A percentile compares a stretch with the other conserved stretches of the same genome.
Evolutionary conservation across 768 basidiomycete genomes (phyloP).

Genomic region (Cantharellus cinnabarinus): DNA sequence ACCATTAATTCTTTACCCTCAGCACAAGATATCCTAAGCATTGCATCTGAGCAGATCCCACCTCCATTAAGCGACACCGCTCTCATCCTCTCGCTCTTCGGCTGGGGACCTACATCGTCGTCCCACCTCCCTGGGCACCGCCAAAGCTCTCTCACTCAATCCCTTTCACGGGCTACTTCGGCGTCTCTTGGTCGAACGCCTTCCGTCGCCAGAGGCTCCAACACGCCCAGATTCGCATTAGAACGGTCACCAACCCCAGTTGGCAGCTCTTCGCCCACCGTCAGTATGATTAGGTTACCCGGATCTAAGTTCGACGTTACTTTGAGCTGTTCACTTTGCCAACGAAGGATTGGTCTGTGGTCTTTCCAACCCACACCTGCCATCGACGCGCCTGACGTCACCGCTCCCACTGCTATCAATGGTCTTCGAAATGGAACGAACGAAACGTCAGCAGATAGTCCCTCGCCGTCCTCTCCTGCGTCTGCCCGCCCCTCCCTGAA

Average conservation of each 20-base stretch:
- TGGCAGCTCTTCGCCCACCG: neutral
- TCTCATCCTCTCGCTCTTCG: neutral
- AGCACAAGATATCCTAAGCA: too few species aligned
- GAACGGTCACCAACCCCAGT: neutral
- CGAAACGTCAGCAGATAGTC: neutral
- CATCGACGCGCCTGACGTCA: neutral
- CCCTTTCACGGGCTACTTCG: neutral
- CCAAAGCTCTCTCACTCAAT: neutral
- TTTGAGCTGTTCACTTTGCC: conserved; percentile 48
- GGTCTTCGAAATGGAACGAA: neutral
- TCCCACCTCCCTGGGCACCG: neutral
- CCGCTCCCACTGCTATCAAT: neutral
- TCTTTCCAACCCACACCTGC: conserved; percentile 23
- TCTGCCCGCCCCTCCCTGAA: neutral
- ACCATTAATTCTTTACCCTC: too few species aligned
- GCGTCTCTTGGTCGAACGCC: neutral
- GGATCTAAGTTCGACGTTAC: neutral
- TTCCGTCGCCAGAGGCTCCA: neutral
- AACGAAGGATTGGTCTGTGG: conserved; percentile 66
- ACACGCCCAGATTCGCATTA: neutral
- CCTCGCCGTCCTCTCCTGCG: neutral
- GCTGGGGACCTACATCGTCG: neutral
- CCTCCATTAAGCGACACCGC: neutral
- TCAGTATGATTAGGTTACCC: neutral
- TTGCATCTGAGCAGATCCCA: too few species aligned